Percentiles rank a stretch among this genome's conserved stretches.
Evolutionary conservation across 2,329 filamentous ascomycete species (phyloP).

Genomic region (Didymella sp.): DNA sequence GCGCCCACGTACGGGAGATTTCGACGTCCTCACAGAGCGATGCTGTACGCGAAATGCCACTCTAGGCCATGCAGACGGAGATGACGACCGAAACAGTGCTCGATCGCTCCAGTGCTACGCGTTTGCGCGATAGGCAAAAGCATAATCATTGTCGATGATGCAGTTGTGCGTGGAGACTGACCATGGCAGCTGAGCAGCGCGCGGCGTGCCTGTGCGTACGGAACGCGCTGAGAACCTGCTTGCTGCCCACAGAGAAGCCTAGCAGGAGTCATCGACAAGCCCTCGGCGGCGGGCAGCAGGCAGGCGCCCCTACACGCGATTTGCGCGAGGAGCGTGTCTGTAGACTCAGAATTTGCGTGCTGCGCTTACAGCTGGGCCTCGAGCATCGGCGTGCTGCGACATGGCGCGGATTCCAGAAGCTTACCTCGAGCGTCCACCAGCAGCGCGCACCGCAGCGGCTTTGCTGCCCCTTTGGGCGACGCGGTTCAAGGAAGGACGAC

Average conservation of each 20-base stretch:
- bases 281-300: conserved; percentile 16
- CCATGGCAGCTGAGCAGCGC: conserved; percentile 41
- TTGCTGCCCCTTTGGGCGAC: conserved; percentile 42
- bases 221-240: conserved; percentile 37
- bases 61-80: conserved; percentile 42
- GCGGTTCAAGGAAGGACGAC: conserved; percentile 28
- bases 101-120: conserved; percentile 31
- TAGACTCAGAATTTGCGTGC: conserved; percentile 17
- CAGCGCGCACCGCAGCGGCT: conserved; percentile 42
- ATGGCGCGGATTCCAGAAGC: conserved; percentile 46
- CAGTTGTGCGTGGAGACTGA: conserved; percentile 17
- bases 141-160: conserved; percentile 32
- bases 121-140: conserved; percentile 24
- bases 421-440: conserved; percentile 38
- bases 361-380: conserved; percentile 36
- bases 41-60: conserved; percentile 21
- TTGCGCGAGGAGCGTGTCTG: conserved; percentile 18
- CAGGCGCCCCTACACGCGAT: conserved; percentile 19
- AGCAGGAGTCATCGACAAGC: conserved; percentile 26
- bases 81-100: conserved; percentile 42
- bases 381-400: conserved; percentile 30
- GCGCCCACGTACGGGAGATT: conserved; percentile 37
- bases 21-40: conserved; percentile 28
- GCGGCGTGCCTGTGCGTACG: conserved; percentile 12
- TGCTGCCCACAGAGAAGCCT: conserved; percentile 25